Evolutionary conservation across 2,329 filamentous ascomycete genomes (phyloP).

Genomic region (Pseudophaeomoniella oleicola): DNA sequence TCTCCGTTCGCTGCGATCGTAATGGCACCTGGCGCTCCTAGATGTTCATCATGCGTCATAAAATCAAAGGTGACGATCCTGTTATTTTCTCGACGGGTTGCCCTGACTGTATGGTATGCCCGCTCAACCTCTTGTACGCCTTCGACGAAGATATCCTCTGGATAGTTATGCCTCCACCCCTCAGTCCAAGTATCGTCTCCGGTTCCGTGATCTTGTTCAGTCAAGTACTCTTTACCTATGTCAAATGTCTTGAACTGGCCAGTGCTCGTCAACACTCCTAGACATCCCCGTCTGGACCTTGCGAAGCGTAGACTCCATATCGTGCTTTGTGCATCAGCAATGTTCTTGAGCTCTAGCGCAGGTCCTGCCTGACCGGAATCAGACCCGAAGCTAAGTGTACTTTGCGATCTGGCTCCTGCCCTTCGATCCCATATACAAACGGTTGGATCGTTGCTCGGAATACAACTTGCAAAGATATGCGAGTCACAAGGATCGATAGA

Average conservation of each 20-base stretch:
- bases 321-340: constrained; percentile 34
- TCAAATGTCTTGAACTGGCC: constrained; percentile 45
- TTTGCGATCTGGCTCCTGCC: constrained; percentile 23
- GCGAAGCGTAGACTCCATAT: constrained; percentile 52
- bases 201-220: constrained; percentile 22
- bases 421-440: constrained; percentile 51
- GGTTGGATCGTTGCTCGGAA: constrained; percentile 38
- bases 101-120: constrained; percentile 30
- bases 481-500: constrained; percentile 50
- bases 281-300: constrained; percentile 39
- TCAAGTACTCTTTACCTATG: constrained; percentile 34
- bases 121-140: constrained; percentile 27
- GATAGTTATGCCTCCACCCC: constrained; percentile 23
- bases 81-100: constrained; percentile 28
- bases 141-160: constrained; percentile 30
- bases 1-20: constrained; percentile 36
- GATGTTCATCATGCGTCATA: constrained; percentile 29
- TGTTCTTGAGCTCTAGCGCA: constrained; percentile 42
- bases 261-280: constrained; percentile 43
- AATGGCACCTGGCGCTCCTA: constrained; percentile 35
- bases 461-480: constrained; percentile 49
- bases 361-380: constrained; percentile 27
- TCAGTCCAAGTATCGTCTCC: constrained; percentile 21
- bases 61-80: constrained; percentile 48
- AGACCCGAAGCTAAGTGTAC: constrained; percentile 16